A percentile compares a stretch with the other conserved stretches of the same genome.
Evolutionary conservation across 805 yeast genomes (phyloP).

Genomic region (Tanozyma kutaoensis): DNA sequence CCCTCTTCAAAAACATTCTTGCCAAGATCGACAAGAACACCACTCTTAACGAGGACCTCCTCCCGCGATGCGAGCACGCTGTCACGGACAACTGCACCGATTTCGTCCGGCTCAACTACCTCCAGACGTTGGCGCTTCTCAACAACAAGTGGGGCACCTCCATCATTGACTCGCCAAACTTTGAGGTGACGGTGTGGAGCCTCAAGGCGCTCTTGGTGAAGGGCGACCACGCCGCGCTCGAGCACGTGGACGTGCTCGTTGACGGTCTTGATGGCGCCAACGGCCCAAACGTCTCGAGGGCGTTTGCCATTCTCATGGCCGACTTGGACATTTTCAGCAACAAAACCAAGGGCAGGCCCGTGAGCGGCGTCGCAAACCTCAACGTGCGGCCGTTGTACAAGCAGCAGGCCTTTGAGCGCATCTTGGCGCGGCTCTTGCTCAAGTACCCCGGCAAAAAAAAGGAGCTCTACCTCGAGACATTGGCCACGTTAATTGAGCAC

Average conservation of each 20-base stretch:
- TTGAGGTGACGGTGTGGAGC: constrained; percentile 59
- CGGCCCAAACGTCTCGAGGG: constrained; percentile 20
- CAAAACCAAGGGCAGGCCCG: constrained; percentile 16
- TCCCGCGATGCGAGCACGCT: background rate
- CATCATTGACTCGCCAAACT: background rate
- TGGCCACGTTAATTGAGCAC: constrained; percentile 55
- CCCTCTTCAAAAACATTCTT: constrained; percentile 26
- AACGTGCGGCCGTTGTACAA: constrained; percentile 61
- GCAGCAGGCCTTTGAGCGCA: constrained; percentile 58
- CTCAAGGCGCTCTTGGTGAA: constrained; percentile 56
- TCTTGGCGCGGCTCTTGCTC: constrained; percentile 41
- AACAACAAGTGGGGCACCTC: constrained; percentile 28
- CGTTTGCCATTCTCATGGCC: constrained; percentile 53
- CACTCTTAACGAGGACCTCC: constrained; percentile 3
- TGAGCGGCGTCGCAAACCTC: constrained; percentile 36
- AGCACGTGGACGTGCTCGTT: constrained; percentile 9
- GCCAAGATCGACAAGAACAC: constrained; percentile 36
- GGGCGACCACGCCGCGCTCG: constrained; percentile 27
- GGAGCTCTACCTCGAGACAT: constrained; percentile 46
- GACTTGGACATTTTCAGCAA: constrained; percentile 51
- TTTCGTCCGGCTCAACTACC: constrained; percentile 36
- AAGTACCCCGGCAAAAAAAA: constrained; percentile 25
- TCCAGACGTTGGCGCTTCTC: constrained; percentile 41
- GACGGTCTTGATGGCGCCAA: constrained; percentile 2
- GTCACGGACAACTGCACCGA: constrained; percentile 5